Evolutionary conservation across 768 basidiomycete species (phyloP), one percentile per base, ranked within the genome.

Genomic region (Leccinum olivaceopallidum): DNA sequence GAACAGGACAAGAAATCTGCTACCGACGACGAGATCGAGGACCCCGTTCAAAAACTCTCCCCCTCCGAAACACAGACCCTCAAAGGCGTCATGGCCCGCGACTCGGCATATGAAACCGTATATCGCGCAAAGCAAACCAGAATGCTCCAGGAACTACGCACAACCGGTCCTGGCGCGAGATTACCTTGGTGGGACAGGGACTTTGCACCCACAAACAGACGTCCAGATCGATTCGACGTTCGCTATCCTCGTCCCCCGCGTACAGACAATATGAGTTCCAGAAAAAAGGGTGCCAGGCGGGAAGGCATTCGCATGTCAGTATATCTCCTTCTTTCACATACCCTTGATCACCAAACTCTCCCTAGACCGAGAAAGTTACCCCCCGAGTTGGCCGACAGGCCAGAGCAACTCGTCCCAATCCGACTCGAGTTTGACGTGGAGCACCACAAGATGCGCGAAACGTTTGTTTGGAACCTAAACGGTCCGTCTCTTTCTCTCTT

Each of bases 381-480:
- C 8, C 67, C 77, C 6, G 81, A 84, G 56, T 81, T 87, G 36
- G 83, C 83, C 6, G 81, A 85, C 64, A 78, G 81, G 28, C 81
- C 84, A 13, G 97, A 99, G 69, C 82, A 86, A 66, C 88, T 99
- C 28, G 89, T 98, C 5, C 97, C 97, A 4, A 89, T 99, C 44
- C 86, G 97, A n/a, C 79, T 99, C 55, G 97, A 99, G 73, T 88
- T 98, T 67, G 97, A 99, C 67, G 89, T 95, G 53, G 97, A 98
- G 59, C 90, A 92, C 68, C 88, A 92, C 70, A 92, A 89, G 76
- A 88, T 98, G 81, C 85, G 94, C 28, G 97, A 99, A 71, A 94
- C 96, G 0, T 98, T 98, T 76, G 84, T 97, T 50, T 99, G 96
- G 97, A 97, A 99, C 69, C 75, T 95, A 50, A 90, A 90, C 64